Percentiles rank a stretch among this genome's conserved stretches.
These are phyloP conservation scores for Ophiostoma pallidulum DNA, from an alignment of 2,329 filamentous ascomycete species.

Conservation along the genomic window DNA sequence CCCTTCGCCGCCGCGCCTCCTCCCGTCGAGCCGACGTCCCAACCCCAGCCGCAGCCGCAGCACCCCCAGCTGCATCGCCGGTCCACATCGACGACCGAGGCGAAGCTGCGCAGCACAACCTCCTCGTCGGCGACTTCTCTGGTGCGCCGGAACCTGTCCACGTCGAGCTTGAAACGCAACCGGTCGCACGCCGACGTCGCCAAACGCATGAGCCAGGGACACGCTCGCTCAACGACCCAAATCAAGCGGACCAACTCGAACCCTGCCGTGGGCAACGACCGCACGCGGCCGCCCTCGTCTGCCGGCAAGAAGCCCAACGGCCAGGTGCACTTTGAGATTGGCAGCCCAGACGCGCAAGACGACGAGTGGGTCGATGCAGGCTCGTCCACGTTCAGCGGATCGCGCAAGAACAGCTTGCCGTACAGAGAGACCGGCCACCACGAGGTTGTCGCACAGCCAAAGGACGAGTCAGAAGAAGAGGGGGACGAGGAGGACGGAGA, in stretches of 20 bases:
- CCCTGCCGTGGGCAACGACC: slow-evolving; percentile 32
- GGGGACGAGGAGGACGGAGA: not conserved
- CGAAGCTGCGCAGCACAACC: slow-evolving; percentile 36
- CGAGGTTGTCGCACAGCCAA: too few relatives aligned
- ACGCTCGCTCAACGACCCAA: slow-evolving; percentile 23
- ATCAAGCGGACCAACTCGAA: slow-evolving; percentile 46
- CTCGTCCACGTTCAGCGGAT: slow-evolving; percentile 39
- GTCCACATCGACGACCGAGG: slow-evolving; percentile 39
- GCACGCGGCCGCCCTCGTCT: slow-evolving; percentile 14
- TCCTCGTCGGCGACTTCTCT: slow-evolving; percentile 36
- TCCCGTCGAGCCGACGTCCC: slow-evolving; percentile 5
- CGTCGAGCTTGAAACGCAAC: slow-evolving; percentile 50
- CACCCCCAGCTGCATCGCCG: slow-evolving; percentile 35
- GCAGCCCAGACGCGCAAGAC: slow-evolving; percentile 36
- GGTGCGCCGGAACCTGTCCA: slow-evolving; percentile 45
- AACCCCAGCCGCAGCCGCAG: slow-evolving; percentile 24
- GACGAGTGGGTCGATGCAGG: slow-evolving; percentile 62
- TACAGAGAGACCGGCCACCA: not conserved
- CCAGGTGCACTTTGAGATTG: slow-evolving; percentile 56
- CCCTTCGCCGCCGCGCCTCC: slow-evolving; percentile 11
- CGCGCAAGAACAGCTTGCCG: slow-evolving; percentile 15
- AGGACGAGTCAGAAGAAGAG: slow-evolving; percentile 3
- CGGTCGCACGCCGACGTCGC: slow-evolving; percentile 48
- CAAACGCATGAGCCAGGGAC: slow-evolving; percentile 39
- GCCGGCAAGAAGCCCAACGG: slow-evolving; percentile 15